phyloP scores from a whole-genome alignment of 2,329 filamentous ascomycete species.

The Fusarium mexicanum region DNA sequence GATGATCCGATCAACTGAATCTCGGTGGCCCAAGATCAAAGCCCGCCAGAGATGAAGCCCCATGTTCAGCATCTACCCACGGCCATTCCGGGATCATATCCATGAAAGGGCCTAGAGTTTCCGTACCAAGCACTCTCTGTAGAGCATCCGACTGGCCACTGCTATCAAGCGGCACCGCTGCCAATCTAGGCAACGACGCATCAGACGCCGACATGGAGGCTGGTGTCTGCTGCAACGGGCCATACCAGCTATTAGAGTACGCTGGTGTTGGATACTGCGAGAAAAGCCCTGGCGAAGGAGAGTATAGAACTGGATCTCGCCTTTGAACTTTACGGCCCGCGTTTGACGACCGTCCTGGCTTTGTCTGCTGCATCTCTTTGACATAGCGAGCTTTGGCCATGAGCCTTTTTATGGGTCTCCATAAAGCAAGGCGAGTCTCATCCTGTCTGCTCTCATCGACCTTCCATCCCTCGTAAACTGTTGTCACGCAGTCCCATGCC shows the following conservation, averaged over 20 bases:
- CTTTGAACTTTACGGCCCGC: rapidly evolving
- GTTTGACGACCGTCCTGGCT: rapidly evolving
- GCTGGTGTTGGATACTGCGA: neutral
- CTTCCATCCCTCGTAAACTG: neutral
- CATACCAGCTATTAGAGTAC: neutral
- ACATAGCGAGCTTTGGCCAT: neutral
- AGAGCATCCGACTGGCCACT: neutral
- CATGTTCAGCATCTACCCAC: neutral
- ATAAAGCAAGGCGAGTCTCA: neutral
- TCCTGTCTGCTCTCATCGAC: neutral
- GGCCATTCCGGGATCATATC: neutral
- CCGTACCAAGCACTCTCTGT: neutral
- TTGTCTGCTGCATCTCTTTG: neutral
- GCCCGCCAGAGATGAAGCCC: neutral
- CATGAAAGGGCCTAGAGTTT: neutral
- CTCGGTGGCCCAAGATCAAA: neutral
- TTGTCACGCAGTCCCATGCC: neutral
- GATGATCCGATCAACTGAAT: neutral
- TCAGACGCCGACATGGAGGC: neutral
- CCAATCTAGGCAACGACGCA: rapidly evolving
- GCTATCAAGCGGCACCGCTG: neutral
- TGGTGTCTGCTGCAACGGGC: neutral
- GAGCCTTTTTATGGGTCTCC: neutral
- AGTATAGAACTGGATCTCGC: rapidly evolving
- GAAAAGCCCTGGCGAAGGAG: neutral